Evolutionary conservation across 331 rosid genomes (phyloP).

Genomic region (Arachis monticola): DNA sequence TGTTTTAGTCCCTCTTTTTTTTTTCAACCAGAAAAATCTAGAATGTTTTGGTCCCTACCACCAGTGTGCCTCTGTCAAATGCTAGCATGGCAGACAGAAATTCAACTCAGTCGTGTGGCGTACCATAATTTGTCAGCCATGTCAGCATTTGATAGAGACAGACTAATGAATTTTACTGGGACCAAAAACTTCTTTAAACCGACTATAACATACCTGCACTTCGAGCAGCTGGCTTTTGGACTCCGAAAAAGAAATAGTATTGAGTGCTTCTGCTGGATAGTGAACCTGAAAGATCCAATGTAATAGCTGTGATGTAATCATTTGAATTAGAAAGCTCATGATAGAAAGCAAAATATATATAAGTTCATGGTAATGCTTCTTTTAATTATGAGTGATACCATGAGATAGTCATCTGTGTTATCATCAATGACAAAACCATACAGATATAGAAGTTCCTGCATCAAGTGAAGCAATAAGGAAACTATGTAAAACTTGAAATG

Average conservation of each 20-base stretch:
- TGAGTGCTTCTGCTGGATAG: conserved; percentile 85
- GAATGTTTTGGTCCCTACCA: too few species aligned
- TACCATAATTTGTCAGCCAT: too few species aligned
- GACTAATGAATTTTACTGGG: too few species aligned
- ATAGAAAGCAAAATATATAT: conserved; percentile 11
- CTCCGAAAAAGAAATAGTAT: conserved; percentile 60
- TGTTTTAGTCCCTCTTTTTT: too few species aligned
- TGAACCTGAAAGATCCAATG: conserved; percentile 65
- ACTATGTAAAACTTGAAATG: conserved; percentile 31
- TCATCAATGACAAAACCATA: conserved; percentile 83
- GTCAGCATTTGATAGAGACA: too few species aligned
- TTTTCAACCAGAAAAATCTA: too few species aligned
- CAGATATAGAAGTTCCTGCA: conserved; percentile 94
- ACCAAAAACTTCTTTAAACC: too few species aligned
- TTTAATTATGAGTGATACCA: conserved; percentile 62
- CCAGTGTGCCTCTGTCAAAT: too few species aligned
- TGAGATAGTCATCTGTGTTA: conserved; percentile 94
- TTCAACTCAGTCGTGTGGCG: too few species aligned
- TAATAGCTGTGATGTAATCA: not conserved
- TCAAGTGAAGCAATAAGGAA: conserved; percentile 38
- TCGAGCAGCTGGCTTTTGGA: conserved; percentile 86
- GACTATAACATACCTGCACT: conserved; percentile 63
- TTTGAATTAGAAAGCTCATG: conserved; percentile 24
- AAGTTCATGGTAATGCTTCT: too few species aligned
- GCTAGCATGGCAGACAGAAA: too few species aligned